phyloP scores from a whole-genome alignment of 2,329 filamentous ascomycete genomes.

The Fusarium sp. region DNA sequence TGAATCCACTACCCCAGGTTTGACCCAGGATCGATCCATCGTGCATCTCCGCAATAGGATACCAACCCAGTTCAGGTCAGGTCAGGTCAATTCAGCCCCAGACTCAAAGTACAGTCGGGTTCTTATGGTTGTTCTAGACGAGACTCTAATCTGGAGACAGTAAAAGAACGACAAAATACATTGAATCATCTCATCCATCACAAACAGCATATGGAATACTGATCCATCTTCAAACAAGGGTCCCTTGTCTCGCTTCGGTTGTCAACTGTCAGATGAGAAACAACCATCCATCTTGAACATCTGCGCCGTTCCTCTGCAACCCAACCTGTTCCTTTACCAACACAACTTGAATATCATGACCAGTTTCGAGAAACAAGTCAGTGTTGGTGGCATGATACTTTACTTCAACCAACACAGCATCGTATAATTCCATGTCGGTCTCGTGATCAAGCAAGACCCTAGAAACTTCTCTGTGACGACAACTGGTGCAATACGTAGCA shows the following conservation, averaged over 20 bases:
- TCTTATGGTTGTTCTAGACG: not conserved
- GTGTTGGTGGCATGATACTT: not conserved
- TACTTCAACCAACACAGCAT: slow-evolving; percentile 9
- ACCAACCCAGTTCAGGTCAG: not conserved
- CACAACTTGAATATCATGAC: not conserved
- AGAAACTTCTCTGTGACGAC: not conserved
- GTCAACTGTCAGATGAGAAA: slow-evolving; percentile 23
- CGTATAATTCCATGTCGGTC: not conserved
- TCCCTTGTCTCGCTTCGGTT: slow-evolving; percentile 21
- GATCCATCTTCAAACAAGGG: slow-evolving; percentile 6
- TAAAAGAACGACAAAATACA: not conserved
- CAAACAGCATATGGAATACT: not conserved
- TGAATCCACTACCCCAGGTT: not conserved
- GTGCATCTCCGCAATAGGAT: slow-evolving; percentile 31
- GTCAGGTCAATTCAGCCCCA: not conserved
- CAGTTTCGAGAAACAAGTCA: slow-evolving; percentile 3
- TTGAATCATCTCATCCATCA: not conserved
- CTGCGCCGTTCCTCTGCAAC: slow-evolving; percentile 9
- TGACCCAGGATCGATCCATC: slow-evolving; percentile 3
- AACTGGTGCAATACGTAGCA: not conserved
- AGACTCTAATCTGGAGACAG: not conserved
- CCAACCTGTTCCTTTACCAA: slow-evolving; percentile 4
- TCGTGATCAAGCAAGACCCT: not conserved
- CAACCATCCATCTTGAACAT: slow-evolving; percentile 1
- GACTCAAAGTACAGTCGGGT: not conserved